Percentiles rank a stretch among this genome's conserved stretches.
Evolutionary conservation across 140 eudicot genomes (phyloP).

Genomic region (Artemisia princeps): DNA sequence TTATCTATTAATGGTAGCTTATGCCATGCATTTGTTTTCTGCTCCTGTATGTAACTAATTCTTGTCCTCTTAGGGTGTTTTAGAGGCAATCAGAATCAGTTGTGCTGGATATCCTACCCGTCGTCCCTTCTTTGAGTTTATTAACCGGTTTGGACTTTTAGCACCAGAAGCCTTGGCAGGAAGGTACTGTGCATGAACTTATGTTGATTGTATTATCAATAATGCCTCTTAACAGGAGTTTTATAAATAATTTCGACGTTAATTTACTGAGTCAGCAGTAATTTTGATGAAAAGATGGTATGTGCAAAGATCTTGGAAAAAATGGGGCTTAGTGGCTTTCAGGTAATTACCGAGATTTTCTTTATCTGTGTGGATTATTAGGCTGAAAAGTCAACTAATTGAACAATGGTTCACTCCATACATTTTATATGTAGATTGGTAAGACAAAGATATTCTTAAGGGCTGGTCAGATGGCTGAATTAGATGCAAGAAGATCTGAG

Average conservation of each 20-base stretch:
- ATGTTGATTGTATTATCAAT: slow-evolving; percentile 4
- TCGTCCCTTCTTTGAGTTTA: slow-evolving; percentile 87
- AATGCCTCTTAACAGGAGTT: too few relatives aligned
- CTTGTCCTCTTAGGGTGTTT: slow-evolving; percentile 67
- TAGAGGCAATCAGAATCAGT: slow-evolving; percentile 98
- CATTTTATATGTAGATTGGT: slow-evolving; percentile 55
- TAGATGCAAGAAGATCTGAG: slow-evolving; percentile 90
- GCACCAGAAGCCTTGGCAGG: slow-evolving; percentile 76
- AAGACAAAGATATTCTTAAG: slow-evolving; percentile 87
- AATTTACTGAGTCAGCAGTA: slow-evolving; percentile 23
- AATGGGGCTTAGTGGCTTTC: slow-evolving; percentile 81
- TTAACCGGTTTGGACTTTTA: slow-evolving; percentile 92
- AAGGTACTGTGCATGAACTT: slow-evolving; percentile 35
- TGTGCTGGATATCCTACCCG: slow-evolving; percentile 99
- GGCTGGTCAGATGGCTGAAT: slow-evolving; percentile 99
- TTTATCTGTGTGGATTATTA: slow-evolving; percentile 2
- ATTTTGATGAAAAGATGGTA: slow-evolving; percentile 71
- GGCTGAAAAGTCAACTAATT: not conserved
- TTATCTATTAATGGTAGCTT: not conserved
- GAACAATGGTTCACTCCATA: slow-evolving; percentile 15
- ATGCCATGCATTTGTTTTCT: not conserved
- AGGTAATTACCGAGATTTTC: slow-evolving; percentile 39
- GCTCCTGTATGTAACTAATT: slow-evolving; percentile 8
- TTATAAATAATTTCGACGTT: slow-evolving; percentile 4
- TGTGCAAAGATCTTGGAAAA: slow-evolving; percentile 80